Percentiles rank a stretch among this genome's conserved stretches.
These are phyloP conservation scores for Kuraishia capsulata DNA, from an alignment of 805 yeast genomes.

Conservation along the genomic window DNA sequence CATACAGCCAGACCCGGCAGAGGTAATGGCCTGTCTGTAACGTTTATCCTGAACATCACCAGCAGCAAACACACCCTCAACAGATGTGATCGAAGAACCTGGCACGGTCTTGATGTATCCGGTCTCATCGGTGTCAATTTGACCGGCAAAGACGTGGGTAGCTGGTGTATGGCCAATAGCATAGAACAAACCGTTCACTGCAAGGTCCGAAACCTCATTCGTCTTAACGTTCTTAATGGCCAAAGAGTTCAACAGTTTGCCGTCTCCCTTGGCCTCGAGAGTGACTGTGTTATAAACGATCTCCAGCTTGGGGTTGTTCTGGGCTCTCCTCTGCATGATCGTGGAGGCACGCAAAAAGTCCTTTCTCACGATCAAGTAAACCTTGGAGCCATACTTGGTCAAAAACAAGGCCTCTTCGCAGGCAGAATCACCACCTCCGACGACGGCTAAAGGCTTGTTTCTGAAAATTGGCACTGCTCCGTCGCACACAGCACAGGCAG, in stretches of 20 bases:
- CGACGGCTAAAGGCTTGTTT: slow-evolving; percentile 93
- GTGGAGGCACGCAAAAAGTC: slow-evolving; percentile 91
- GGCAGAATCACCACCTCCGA: slow-evolving; percentile 99
- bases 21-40: slow-evolving; percentile 97
- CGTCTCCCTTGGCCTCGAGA: slow-evolving; percentile 88
- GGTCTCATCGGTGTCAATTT: slow-evolving; percentile 73
- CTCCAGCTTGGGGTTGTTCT: slow-evolving; percentile 80
- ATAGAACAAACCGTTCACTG: slow-evolving; percentile 88
- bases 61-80: slow-evolving; percentile 93
- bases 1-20: slow-evolving; percentile 99
- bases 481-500: slow-evolving; percentile 99
- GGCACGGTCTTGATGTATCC: slow-evolving; percentile 89
- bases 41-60: slow-evolving; percentile 97
- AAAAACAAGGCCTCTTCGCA: slow-evolving; percentile 97
- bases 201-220: slow-evolving; percentile 56
- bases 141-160: slow-evolving; percentile 68
- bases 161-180: slow-evolving; percentile 98
- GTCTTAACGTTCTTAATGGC: slow-evolving; percentile 64
- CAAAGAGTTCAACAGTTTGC: slow-evolving; percentile 64
- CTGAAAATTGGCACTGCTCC: slow-evolving; percentile 99
- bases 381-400: slow-evolving; percentile 97
- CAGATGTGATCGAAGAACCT: slow-evolving; percentile 79
- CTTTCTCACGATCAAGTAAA: slow-evolving; percentile 86
- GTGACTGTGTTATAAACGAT: slow-evolving; percentile 81
- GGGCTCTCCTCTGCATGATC: slow-evolving; percentile 93